Conservation (phyloP, 495 filamentous ascomycete genomes). For the Monascus purpureus region DNA sequence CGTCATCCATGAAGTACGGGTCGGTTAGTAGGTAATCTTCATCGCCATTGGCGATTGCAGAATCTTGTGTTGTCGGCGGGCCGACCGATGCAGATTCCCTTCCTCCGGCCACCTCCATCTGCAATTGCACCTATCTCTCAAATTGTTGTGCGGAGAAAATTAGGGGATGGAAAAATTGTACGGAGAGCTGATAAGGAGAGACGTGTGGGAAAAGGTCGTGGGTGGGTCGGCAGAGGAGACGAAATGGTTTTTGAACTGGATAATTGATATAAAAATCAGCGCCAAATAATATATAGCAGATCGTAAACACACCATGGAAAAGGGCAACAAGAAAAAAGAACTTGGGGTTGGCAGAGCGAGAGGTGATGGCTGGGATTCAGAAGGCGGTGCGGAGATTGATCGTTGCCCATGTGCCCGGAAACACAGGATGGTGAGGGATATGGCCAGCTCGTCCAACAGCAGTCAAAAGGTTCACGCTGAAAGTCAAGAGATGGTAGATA, state of each 20-base stretch:
- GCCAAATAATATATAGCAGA: no score
- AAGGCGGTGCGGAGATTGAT: constrained; percentile 39
- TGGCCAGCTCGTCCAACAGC: no score
- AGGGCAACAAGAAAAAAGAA: constrained; percentile 5
- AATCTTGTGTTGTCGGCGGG: constrained; percentile 18
- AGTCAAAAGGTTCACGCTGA: no score
- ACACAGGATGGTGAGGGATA: not conserved
- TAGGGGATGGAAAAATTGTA: constrained; percentile 1
- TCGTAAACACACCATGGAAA: no score
- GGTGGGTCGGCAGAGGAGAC: constrained; percentile 10
- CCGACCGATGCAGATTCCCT: constrained; percentile 24
- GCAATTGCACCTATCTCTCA: not conserved
- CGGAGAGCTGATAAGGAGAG: constrained; percentile 5
- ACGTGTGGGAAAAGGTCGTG: constrained; percentile 9
- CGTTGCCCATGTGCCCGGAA: not conserved
- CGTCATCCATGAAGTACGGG: constrained; percentile 28
- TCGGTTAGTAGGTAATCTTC: constrained; percentile 24
- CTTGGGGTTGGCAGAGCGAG: no score
- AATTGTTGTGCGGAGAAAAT: not conserved
- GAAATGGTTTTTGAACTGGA: constrained; percentile 6
- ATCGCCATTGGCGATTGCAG: constrained; percentile 21
- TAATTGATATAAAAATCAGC: no score
- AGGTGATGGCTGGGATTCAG: no score
- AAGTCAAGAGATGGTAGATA: no score
- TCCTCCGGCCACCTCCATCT: constrained; percentile 32